A percentile compares a stretch with the other conserved stretches of the same genome.
Conservation (phyloP, 1,284 basidiomycete species). For the Mycena citricolor region DNA sequence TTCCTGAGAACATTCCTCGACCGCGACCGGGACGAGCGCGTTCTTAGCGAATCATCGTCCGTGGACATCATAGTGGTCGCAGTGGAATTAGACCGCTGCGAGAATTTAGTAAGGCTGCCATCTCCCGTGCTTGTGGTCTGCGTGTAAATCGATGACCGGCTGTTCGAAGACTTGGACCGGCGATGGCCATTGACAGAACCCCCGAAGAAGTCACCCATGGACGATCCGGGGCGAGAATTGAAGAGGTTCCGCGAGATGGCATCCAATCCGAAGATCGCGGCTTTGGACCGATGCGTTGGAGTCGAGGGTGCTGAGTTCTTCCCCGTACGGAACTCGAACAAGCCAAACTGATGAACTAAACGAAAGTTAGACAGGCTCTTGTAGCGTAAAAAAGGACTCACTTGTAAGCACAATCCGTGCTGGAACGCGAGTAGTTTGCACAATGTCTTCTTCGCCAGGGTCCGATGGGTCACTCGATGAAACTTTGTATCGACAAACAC, state of each 20-base stretch:
- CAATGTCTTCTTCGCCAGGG: constrained; percentile 76
- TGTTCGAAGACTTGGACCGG: constrained; percentile 63
- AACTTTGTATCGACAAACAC: constrained; percentile 75
- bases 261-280: constrained; percentile 81
- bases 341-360: constrained; percentile 80
- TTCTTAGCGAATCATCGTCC: constrained; percentile 58
- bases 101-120: constrained; percentile 60
- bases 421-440: constrained; percentile 74
- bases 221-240: constrained; percentile 56
- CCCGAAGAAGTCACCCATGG: constrained; percentile 68
- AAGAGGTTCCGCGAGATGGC: constrained; percentile 81
- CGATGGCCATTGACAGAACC: constrained; percentile 64
- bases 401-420: constrained; percentile 77
- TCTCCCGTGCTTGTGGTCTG: constrained; percentile 62
- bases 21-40: constrained; percentile 46
- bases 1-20: constrained; percentile 58
- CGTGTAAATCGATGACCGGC: constrained; percentile 70
- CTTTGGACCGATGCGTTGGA: constrained; percentile 76
- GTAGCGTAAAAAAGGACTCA: constrained; percentile 39
- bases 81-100: constrained; percentile 67
- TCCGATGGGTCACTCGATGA: constrained; percentile 71
- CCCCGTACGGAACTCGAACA: constrained; percentile 82
- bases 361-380: constrained; percentile 7
- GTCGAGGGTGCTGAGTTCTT: constrained; percentile 77
- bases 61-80: constrained; percentile 59